Evolutionary conservation across 2,329 filamentous ascomycete genomes (phyloP).

Genomic region (Colletotrichum caudatum): DNA sequence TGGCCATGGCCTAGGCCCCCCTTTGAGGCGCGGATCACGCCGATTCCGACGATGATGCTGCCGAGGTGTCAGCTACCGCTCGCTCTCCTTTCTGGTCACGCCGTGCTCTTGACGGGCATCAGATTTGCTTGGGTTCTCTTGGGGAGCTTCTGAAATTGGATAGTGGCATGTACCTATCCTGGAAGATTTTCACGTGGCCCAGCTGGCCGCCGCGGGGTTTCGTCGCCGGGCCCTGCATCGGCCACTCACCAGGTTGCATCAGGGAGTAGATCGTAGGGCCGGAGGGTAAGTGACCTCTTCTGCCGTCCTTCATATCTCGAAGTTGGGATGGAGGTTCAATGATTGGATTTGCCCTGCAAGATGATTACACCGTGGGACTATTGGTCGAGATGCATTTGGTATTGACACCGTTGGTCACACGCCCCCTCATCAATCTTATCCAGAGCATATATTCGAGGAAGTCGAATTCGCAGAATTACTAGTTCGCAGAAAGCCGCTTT

Average conservation of each 20-base stretch:
- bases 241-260: conserved; percentile 4
- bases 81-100: background rate
- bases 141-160: conserved; percentile 14
- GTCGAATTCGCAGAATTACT: background rate
- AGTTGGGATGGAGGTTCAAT: background rate
- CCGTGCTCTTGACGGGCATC: background rate
- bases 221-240: background rate
- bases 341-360: background rate
- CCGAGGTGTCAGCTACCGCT: conserved; percentile 32
- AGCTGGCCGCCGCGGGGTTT: background rate
- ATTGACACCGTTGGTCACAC: background rate
- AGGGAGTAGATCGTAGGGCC: conserved; percentile 1
- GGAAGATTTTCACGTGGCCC: no score
- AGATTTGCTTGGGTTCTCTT: conserved; percentile 17
- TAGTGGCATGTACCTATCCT: background rate
- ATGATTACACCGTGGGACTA: background rate
- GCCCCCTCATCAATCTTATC: background rate
- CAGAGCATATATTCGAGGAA: no score
- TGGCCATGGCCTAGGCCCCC: background rate
- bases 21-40: conserved; percentile 2
- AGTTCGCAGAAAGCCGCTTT: background rate
- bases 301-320: background rate
- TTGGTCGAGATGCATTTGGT: background rate
- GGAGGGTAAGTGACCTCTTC: conserved; percentile 4
- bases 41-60: conserved; percentile 29